Evolutionary conservation across 2,329 filamentous ascomycete species (phyloP).

Genomic region (Claviceps sp.): DNA sequence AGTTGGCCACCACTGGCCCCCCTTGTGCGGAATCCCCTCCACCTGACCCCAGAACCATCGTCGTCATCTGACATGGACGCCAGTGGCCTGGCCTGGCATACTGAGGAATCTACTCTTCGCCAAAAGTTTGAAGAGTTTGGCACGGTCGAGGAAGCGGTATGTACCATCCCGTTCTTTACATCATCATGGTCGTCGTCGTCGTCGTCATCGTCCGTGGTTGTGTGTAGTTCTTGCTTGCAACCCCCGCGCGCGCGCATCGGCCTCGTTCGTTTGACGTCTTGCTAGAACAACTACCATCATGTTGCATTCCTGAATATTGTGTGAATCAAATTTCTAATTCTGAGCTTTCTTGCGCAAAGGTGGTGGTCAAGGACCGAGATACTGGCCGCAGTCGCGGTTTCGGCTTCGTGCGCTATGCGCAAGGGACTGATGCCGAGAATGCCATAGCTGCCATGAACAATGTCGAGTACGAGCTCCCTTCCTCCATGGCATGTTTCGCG

Average conservation of each 20-base stretch:
- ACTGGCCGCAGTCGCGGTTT: constrained; percentile 95
- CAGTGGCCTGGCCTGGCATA: constrained; percentile 97
- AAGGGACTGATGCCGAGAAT: constrained; percentile 60
- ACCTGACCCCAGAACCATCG: no score
- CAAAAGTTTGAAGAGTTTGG: constrained; percentile 90
- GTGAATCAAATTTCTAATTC: constrained; percentile 10
- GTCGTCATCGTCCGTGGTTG: not conserved
- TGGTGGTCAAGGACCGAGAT: constrained; percentile 95
- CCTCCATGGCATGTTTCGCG: not conserved
- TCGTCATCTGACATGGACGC: constrained; percentile 8
- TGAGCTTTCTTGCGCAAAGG: constrained; percentile 35
- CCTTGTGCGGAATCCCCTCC: not conserved
- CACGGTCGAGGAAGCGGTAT: constrained; percentile 84
- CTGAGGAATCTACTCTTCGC: constrained; percentile 74
- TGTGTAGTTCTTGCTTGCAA: not conserved
- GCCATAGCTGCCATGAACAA: constrained; percentile 77
- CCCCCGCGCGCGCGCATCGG: not conserved
- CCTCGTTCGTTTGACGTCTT: not conserved
- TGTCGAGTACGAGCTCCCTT: constrained; percentile 54
- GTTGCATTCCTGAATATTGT: constrained; percentile 5
- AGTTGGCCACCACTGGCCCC: not conserved
- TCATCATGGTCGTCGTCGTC: not conserved
- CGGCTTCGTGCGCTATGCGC: constrained; percentile 83
- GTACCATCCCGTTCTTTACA: constrained; percentile 24
- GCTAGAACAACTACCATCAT: not conserved